Percentiles rank a stretch among this genome's conserved stretches.
phyloP scores from a whole-genome alignment of 805 yeast genomes.

The Ogataea naganishii region DNA sequence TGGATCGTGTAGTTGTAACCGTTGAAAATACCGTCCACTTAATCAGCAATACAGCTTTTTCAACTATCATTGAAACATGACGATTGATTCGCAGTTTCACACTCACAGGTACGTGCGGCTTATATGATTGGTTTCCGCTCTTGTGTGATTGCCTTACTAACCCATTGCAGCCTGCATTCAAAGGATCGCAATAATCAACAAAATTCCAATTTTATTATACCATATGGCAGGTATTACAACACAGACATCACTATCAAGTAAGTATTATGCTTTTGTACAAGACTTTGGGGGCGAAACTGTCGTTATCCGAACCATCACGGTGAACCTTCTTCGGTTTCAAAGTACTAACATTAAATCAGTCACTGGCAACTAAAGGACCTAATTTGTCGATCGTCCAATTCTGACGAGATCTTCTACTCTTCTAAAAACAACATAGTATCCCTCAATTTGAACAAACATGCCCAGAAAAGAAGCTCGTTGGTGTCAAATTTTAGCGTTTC shows the following conservation, averaged over 20 bases:
- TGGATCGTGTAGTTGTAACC: no score
- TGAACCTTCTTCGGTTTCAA: neutral
- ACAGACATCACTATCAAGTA: conserved; percentile 27
- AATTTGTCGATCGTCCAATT: conserved; percentile 40
- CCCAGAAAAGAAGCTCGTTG: conserved; percentile 23
- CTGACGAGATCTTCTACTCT: conserved; percentile 48
- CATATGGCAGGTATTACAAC: conserved; percentile 17
- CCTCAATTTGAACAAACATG: conserved; percentile 25
- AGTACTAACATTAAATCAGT: conserved; percentile 13
- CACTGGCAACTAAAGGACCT: conserved; percentile 84
- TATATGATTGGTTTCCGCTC: neutral
- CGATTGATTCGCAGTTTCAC: neutral
- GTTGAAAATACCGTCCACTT: no score
- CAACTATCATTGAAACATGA: no score
- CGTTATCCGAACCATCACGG: conserved; percentile 18
- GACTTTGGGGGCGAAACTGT: conserved; percentile 22
- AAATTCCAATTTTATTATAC: conserved; percentile 11
- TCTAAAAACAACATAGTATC: conserved; percentile 42
- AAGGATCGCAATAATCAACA: neutral
- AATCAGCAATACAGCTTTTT: no score
- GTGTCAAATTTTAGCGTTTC: conserved; percentile 47
- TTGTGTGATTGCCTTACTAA: neutral
- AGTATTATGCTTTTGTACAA: conserved; percentile 9
- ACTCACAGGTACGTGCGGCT: neutral
- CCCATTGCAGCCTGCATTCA: neutral